These are phyloP conservation scores for Knoxdaviesia capensis DNA, from an alignment of 2,329 filamentous ascomycete species.

Conservation along the genomic window DNA sequence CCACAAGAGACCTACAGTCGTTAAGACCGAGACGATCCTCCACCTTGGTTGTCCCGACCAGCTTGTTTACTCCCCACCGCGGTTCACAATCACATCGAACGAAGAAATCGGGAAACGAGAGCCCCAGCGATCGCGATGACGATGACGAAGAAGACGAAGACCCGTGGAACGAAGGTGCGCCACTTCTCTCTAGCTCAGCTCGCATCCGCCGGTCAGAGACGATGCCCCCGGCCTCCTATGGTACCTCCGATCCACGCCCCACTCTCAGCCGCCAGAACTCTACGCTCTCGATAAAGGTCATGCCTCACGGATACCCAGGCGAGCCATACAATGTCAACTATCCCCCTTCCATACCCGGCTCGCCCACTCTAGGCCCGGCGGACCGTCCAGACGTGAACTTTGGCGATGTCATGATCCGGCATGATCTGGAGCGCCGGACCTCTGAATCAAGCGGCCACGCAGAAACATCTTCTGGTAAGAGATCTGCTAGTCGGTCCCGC, in stretches of 20 bases:
- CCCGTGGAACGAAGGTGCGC: constrained; percentile 27
- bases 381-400: constrained; percentile 35
- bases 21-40: no score
- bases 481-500: no score
- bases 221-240: constrained; percentile 17
- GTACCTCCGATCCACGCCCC: constrained; percentile 18
- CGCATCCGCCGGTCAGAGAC: constrained; percentile 9
- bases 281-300: constrained; percentile 27
- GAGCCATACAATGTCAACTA: constrained; percentile 46
- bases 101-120: no score
- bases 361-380: constrained; percentile 29
- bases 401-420: constrained; percentile 51
- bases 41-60: no score
- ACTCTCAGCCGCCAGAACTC: constrained; percentile 25
- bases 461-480: no score
- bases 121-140: no score
- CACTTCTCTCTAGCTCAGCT: constrained; percentile 26
- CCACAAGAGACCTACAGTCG: no score
- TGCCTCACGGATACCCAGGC: constrained; percentile 14
- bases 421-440: constrained; percentile 22
- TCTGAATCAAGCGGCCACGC: constrained; percentile 3
- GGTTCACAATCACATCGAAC: no score
- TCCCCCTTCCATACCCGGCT: constrained; percentile 45
- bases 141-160: constrained; percentile 27
- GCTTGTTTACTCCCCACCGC: no score